Evolutionary conservation across 1,284 basidiomycete genomes (phyloP).

Genomic region (Malassezia obtusa): DNA sequence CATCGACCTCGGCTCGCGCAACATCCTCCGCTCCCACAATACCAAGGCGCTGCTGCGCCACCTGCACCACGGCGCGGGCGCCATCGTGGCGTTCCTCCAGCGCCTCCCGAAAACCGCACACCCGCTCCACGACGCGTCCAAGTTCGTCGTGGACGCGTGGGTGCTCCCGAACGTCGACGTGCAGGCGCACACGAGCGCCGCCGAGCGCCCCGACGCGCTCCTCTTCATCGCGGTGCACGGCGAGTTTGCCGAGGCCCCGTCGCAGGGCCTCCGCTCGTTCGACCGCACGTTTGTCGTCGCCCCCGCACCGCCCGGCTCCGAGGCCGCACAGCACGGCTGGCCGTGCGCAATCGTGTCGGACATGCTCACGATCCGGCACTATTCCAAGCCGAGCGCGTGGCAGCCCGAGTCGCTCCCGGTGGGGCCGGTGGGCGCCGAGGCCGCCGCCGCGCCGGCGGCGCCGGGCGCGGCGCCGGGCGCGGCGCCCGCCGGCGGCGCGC

Average conservation of each 20-base stretch:
- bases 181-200: constrained; percentile 26
- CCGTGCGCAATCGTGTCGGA: constrained; percentile 81
- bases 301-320: constrained; percentile 66
- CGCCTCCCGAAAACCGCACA: constrained; percentile 70
- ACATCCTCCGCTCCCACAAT: constrained; percentile 35
- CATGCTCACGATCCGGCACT: constrained; percentile 69
- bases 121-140: constrained; percentile 55
- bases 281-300: constrained; percentile 81
- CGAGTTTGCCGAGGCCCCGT: constrained; percentile 66
- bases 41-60: constrained; percentile 23
- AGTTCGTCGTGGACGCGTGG: constrained; percentile 83
- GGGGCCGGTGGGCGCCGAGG: constrained; percentile 28
- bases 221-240: constrained; percentile 80
- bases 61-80: constrained; percentile 61
- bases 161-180: constrained; percentile 51
- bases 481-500: neutral
- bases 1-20: constrained; percentile 49
- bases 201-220: constrained; percentile 50
- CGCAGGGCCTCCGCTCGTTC: constrained; percentile 71
- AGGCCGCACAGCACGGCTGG: constrained; percentile 76
- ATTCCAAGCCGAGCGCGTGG: constrained; percentile 68
- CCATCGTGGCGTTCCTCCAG: constrained; percentile 58
- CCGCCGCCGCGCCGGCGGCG: neutral
- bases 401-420: constrained; percentile 28
- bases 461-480: neutral